phyloP scores from a whole-genome alignment of 306 rosid genomes.

The Cyclanthera cordifolia region DNA sequence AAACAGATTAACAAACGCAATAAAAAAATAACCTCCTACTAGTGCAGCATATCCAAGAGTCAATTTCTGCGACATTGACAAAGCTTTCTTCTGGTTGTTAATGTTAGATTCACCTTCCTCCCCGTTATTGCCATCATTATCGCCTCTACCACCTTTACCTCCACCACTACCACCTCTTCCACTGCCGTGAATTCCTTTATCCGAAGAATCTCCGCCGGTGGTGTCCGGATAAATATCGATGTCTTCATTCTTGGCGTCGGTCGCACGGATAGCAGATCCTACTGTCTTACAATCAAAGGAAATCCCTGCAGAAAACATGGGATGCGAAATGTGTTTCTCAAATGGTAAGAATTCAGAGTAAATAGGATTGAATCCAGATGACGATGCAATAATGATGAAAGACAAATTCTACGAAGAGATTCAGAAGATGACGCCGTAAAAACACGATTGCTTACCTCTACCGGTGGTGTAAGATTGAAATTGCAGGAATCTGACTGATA shows the following conservation, averaged over 20 bases:
- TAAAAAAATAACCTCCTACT: too few relatives aligned
- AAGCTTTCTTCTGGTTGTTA: conserved; percentile 28
- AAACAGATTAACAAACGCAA: too few relatives aligned
- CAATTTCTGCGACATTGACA: conserved; percentile 88
- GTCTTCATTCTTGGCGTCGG: conserved; percentile 8
- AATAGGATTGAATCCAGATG: not conserved
- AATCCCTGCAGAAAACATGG: not conserved
- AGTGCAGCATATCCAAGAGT: conserved; percentile 88
- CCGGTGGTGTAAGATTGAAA: too few relatives aligned
- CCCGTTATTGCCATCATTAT: conserved; percentile 24
- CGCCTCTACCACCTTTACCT: conserved; percentile 25
- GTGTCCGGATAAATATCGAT: not conserved
- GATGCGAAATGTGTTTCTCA: not conserved
- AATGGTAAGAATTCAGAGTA: not conserved
- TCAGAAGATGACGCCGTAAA: too few relatives aligned
- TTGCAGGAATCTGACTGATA: too few relatives aligned
- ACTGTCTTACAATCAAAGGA: not conserved
- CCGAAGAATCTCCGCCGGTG: conserved; percentile 1
- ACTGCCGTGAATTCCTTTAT: conserved; percentile 25
- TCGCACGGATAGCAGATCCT: not conserved
- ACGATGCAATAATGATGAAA: not conserved
- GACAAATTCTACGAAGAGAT: not conserved
- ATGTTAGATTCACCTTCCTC: conserved; percentile 43
- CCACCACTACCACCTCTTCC: conserved; percentile 41
- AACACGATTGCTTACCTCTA: too few relatives aligned